phyloP scores from a whole-genome alignment of 768 basidiomycete genomes.

The Tricholoma saponaceum region DNA sequence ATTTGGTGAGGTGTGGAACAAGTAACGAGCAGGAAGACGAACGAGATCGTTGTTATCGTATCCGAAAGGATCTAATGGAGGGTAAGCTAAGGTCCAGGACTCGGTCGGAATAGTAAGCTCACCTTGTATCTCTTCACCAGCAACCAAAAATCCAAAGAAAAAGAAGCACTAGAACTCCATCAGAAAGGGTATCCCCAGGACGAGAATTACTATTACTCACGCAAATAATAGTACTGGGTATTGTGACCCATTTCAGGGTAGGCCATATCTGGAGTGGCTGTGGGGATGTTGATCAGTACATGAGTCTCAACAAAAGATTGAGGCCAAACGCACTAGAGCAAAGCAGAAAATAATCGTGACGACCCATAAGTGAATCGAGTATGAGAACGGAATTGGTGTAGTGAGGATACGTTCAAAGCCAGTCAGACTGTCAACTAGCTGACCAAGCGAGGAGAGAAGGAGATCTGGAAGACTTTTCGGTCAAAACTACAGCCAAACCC shows the following conservation, averaged over 20 bases:
- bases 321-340: slow-evolving; percentile 40
- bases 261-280: slow-evolving; percentile 66
- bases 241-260: slow-evolving; percentile 55
- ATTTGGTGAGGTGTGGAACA: neutral
- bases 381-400: slow-evolving; percentile 77
- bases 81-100: neutral
- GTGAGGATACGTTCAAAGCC: slow-evolving; percentile 71
- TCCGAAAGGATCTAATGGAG: slow-evolving; percentile 41
- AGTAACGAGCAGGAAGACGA: slow-evolving; percentile 14
- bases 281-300: neutral
- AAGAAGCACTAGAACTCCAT: slow-evolving; percentile 46
- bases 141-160: slow-evolving; percentile 72
- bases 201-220: slow-evolving; percentile 32
- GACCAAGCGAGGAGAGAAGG: slow-evolving; percentile 44
- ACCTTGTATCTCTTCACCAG: slow-evolving; percentile 77
- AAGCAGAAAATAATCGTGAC: slow-evolving; percentile 61
- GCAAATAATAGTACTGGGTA: slow-evolving; percentile 53
- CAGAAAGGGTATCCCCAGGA: neutral
- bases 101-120: slow-evolving; percentile 7
- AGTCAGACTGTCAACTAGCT: slow-evolving; percentile 62
- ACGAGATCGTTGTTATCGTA: slow-evolving; percentile 75
- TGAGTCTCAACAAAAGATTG: neutral
- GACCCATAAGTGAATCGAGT: slow-evolving; percentile 65
- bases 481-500: neutral
- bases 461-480: slow-evolving; percentile 29